Conservation (phyloP, 202 grass and related monocot genomes). For the Cymbopogon flexuosus region DNA sequence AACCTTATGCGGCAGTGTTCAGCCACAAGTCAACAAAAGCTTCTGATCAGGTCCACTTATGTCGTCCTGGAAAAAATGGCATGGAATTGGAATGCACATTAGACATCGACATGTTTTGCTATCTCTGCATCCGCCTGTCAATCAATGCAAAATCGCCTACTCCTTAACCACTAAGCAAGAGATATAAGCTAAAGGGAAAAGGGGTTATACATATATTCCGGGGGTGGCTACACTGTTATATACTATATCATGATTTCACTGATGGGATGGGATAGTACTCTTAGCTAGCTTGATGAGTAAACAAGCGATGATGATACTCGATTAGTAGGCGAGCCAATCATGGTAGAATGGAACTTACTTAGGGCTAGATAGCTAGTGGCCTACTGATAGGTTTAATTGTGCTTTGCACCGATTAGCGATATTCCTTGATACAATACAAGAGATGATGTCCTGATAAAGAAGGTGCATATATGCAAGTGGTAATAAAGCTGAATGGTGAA, state of each 20-base stretch:
- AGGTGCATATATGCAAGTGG: conserved; percentile 34
- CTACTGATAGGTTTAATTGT: conserved; percentile 8
- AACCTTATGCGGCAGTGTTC: conserved; percentile 20
- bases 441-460: conserved; percentile 14
- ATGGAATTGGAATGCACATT: conserved; percentile 7
- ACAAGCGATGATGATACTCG: conserved; percentile 12
- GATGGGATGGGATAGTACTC: conserved; percentile 36
- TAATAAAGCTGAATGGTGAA: conserved; percentile 39
- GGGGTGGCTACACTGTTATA: neutral
- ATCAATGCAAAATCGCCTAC: neutral
- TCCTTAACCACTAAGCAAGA: conserved; percentile 58
- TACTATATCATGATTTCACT: conserved; percentile 15
- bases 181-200: conserved; percentile 31
- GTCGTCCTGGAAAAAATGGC: conserved; percentile 33
- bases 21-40: conserved; percentile 44
- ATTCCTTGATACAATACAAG: conserved; percentile 21
- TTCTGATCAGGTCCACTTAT: conserved; percentile 27
- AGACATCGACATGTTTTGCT: conserved; percentile 36
- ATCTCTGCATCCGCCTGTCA: conserved; percentile 23
- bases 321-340: conserved; percentile 36
- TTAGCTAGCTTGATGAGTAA: conserved; percentile 12
- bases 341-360: conserved; percentile 29
- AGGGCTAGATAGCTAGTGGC: neutral
- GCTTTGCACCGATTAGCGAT: conserved; percentile 19
- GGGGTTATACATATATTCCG: conserved; percentile 20